Evolutionary conservation across 202 grass and related monocot species (phyloP).

Genomic region (Schoenoplectus tabernaemontani): DNA sequence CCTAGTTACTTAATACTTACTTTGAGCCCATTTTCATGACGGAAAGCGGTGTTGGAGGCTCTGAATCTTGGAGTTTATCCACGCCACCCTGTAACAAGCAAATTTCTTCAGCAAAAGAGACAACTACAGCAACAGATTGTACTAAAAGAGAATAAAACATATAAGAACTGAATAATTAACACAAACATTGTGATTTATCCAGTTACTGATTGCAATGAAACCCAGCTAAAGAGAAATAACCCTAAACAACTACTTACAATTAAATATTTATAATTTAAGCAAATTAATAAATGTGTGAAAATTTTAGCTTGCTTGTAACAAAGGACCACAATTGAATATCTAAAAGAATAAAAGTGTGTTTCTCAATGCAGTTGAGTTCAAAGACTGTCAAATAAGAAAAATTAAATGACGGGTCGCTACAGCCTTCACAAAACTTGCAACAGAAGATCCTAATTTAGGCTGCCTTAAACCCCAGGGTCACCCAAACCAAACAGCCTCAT

Average conservation of each 20-base stretch:
- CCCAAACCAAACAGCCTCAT: not conserved
- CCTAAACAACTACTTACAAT: not conserved
- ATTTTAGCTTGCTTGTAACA: not conserved
- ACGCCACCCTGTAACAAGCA: constrained; percentile 51
- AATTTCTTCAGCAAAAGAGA: constrained; percentile 13
- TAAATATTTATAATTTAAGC: not conserved
- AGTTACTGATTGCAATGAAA: not conserved
- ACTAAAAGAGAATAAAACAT: constrained; percentile 5
- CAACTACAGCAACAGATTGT: not conserved
- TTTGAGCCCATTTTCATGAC: constrained; percentile 65
- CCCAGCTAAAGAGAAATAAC: not conserved
- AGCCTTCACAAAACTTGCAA: not conserved
- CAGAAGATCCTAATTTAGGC: constrained; percentile 17
- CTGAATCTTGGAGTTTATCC: constrained; percentile 82
- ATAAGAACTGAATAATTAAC: constrained; percentile 9
- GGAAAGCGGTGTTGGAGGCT: constrained; percentile 71
- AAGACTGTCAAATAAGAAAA: not conserved
- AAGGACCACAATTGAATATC: not conserved
- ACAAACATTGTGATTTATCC: not conserved
- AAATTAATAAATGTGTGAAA: not conserved
- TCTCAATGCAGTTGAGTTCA: not conserved
- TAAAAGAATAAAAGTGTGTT: too few species aligned
- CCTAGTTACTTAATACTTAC: constrained; percentile 37
- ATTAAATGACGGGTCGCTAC: not conserved
- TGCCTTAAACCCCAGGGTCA: not conserved